Evolutionary conservation across 2,329 filamentous ascomycete species (phyloP).

Genomic region (Verticillium nubilum): DNA sequence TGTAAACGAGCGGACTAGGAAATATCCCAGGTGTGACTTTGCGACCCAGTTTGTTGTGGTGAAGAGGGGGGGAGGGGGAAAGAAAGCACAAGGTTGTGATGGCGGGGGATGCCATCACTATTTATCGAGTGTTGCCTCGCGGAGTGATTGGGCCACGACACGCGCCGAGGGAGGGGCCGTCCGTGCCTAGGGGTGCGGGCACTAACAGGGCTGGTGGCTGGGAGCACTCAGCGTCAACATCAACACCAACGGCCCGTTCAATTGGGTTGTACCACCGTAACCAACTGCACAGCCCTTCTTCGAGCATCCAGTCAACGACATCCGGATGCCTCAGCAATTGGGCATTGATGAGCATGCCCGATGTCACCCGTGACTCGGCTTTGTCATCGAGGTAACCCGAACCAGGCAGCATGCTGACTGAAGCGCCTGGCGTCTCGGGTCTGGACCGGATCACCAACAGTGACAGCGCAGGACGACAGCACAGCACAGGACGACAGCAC

Average conservation of each 20-base stretch:
- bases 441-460: too few species aligned
- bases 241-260: background rate
- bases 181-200: background rate
- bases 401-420: too few species aligned
- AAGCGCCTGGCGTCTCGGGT: too few species aligned
- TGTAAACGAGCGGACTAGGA: slow-evolving; percentile 44
- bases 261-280: background rate
- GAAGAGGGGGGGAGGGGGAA: slow-evolving; percentile 47
- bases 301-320: too few species aligned
- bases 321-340: too few species aligned
- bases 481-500: too few species aligned
- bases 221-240: background rate
- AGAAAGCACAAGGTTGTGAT: slow-evolving; percentile 22
- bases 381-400: too few species aligned
- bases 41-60: slow-evolving; percentile 52
- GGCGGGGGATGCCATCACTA: background rate
- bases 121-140: background rate
- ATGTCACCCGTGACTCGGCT: too few species aligned
- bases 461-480: too few species aligned
- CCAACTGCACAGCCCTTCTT: background rate
- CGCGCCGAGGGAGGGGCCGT: background rate
- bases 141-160: background rate
- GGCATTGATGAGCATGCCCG: background rate
- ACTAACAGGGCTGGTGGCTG: background rate
- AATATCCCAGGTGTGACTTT: slow-evolving; percentile 50